A percentile compares a stretch with the other conserved stretches of the same genome.
These are phyloP conservation scores for Acarospora socialis DNA, from an alignment of 2,329 filamentous ascomycete species.

Conservation along the genomic window DNA sequence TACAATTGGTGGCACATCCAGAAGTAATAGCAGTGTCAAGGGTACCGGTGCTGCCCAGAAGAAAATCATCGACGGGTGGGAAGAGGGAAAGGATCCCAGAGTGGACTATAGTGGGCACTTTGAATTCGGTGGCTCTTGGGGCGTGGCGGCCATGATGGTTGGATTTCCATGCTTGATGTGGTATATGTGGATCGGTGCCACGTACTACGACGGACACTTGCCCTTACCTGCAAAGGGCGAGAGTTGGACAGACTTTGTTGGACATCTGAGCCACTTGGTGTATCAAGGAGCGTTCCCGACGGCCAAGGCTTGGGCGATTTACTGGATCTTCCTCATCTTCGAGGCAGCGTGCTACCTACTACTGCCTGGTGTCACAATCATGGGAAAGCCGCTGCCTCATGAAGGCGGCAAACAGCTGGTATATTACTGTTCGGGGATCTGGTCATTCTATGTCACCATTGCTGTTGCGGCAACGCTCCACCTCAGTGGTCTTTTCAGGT, in stretches of 20 bases:
- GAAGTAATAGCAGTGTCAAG: conserved; percentile 13
- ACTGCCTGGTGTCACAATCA: conserved; percentile 74
- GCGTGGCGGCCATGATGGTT: conserved; percentile 73
- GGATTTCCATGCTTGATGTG: conserved; percentile 92
- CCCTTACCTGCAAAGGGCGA: conserved; percentile 54
- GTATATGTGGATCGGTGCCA: conserved; percentile 97
- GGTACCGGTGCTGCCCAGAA: conserved; percentile 10
- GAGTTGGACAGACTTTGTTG: conserved; percentile 54
- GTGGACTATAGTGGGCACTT: conserved; percentile 37
- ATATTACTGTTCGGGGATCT: conserved; percentile 89
- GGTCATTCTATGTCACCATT: conserved; percentile 79
- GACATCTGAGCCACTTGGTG: conserved; percentile 55
- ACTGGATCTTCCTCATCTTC: conserved; percentile 84
- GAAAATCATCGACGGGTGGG: conserved; percentile 28
- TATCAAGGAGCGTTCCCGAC: conserved; percentile 78
- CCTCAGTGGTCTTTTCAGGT: conserved; percentile 67
- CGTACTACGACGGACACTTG: conserved; percentile 76
- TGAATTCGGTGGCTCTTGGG: conserved; percentile 82
- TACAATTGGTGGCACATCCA: conserved; percentile 12
- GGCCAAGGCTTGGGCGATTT: conserved; percentile 73
- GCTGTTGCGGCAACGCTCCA: conserved; percentile 57
- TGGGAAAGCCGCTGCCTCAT: conserved; percentile 77
- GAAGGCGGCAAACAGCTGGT: conserved; percentile 69
- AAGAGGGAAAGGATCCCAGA: conserved; percentile 27
- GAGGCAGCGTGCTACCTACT: conserved; percentile 71